Base-by-base conservation (phyloP, 1,139 yeast species). In the Groenewaldozyma auringiensis region DNA sequence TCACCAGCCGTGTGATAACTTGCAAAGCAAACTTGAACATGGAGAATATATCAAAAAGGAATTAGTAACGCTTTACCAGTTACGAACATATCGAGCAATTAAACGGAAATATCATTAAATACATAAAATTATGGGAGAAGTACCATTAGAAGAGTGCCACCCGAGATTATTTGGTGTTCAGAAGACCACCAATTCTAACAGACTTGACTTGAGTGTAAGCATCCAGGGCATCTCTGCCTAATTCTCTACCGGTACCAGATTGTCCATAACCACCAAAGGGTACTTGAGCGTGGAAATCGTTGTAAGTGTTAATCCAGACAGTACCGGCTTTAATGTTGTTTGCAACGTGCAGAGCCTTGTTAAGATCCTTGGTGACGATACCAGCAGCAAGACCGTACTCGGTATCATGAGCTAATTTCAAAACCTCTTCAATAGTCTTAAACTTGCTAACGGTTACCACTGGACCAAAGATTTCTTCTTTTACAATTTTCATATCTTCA, bases 171-270 rank as follows among this genome's bases (percentile, higher is more conserved):
- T 27, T 9, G 32, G 13, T 27, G n/a, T 42, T 40, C 32, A 46
- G 22, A 38, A 50, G 45, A 14, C 51, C 50, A 20, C 51, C 52
- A 33, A 49, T 45, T 82, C 84, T 53, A 34, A 56, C 89, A 52
- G 94, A 84, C 76, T 85, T 85, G 59, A 71, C 70, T 71, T 85
- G 94, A 53, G 84, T 77, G 75, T 85, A 86, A 76, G 82, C 83
- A 58, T 82, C 86, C 58, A 86, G 76, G 45, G 88, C 94, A 34
- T 54, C 54, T 64, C 82, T 87, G 66, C 95, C 95, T 81, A 86
- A 79, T 74, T 86, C 95, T 71, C 94, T 83, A 63, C 95, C 95
- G 64, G 83, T 78, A 69, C 95, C 95, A 50, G 94, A 83, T 68
- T 81, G 79, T 64, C 82, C 81, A 77, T 71, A 85, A 56, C 95